Evolutionary conservation across 2,329 filamentous ascomycete species (phyloP), one percentile per base, ranked within the genome.

Genomic region (Colletotrichum chlorophyti): DNA sequence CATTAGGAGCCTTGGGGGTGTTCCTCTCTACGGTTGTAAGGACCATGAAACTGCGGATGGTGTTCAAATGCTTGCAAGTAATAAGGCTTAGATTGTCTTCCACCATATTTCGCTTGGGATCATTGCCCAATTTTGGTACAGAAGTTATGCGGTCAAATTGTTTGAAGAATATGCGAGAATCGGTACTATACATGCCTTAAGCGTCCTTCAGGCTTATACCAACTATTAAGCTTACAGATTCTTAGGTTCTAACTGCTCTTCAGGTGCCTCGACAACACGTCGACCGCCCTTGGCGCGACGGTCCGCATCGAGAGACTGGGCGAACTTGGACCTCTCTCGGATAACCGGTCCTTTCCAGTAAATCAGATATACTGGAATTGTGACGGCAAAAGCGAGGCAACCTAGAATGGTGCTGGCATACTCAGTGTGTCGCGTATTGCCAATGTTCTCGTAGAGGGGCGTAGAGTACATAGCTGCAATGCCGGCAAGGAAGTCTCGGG

Each of bases 401-500:
- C 77, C 81, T 0, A 87, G 76, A 6, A 85, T 76, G 0, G 80
- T 82, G 24, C 79, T 81, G 1, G 84, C 83, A 61, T 76, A 79
- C 51, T 83, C 76, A 2, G 86, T 73, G 67, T 79, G 78, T 6
- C 74, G 70, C 15, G 67, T 58, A 12, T 68, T 67, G 1, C 72
- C 69, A 55, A 81, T 77, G 26, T 76, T 79, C 15, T 72, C 62
- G 67, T 81, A 84, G 63, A 83, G 78, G 0, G 86, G 86, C 1
- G 76, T 81, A 0, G 85, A 83, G 40, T 81, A 84, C 59, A 87
- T 76, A 2, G 85, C 86, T n/a, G 86, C 74, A 12, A 88, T 73
- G 68, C 86, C 86, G 15, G 86, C 86, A 17, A 89, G 73, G 68
- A 89, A 83, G 65, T 89, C 86, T 61, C 87, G 79, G 23, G 85